A percentile compares a stretch with the other conserved stretches of the same genome.
Evolutionary conservation across 1,139 yeast species (phyloP).

Genomic region (Magnusiomyces tetraspermus): DNA sequence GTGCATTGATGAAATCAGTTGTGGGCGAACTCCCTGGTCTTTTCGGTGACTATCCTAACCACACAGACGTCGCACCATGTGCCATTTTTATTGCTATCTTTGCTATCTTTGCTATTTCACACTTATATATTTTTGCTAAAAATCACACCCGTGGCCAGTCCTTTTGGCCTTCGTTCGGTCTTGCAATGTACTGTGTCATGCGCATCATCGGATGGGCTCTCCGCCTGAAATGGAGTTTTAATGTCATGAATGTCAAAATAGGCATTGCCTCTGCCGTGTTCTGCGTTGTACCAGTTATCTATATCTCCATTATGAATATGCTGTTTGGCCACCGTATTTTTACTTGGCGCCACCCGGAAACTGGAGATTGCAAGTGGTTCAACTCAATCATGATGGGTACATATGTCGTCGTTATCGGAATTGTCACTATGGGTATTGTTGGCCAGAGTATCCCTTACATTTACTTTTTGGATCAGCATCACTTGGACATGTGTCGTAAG

Average conservation of each 20-base stretch:
- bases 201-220: slow-evolving; percentile 53
- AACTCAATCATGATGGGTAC: slow-evolving; percentile 45
- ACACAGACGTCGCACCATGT: slow-evolving; percentile 50
- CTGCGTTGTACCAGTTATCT: slow-evolving; percentile 41
- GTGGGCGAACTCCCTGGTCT: slow-evolving; percentile 39
- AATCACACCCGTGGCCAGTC: slow-evolving; percentile 54
- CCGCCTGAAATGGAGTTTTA: slow-evolving; percentile 50
- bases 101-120: slow-evolving; percentile 40
- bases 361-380: slow-evolving; percentile 50
- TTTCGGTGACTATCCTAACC: slow-evolving; percentile 61
- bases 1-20: slow-evolving; percentile 21
- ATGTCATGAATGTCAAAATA: slow-evolving; percentile 37
- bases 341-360: slow-evolving; percentile 76
- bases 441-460: slow-evolving; percentile 60
- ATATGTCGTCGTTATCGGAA: slow-evolving; percentile 48
- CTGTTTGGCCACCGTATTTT: slow-evolving; percentile 67
- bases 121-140: slow-evolving; percentile 41
- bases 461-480: slow-evolving; percentile 41
- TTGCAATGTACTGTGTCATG: slow-evolving; percentile 45
- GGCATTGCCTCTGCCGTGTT: slow-evolving; percentile 59
- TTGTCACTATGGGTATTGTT: slow-evolving; percentile 57
- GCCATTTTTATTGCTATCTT: slow-evolving; percentile 51
- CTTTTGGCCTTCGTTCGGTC: slow-evolving; percentile 49
- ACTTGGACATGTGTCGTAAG: slow-evolving; percentile 44
- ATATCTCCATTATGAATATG: slow-evolving; percentile 40